These are phyloP conservation scores for Gardenia jasminoides DNA, from an alignment of 257 asterid species.

Conservation along the genomic window DNA sequence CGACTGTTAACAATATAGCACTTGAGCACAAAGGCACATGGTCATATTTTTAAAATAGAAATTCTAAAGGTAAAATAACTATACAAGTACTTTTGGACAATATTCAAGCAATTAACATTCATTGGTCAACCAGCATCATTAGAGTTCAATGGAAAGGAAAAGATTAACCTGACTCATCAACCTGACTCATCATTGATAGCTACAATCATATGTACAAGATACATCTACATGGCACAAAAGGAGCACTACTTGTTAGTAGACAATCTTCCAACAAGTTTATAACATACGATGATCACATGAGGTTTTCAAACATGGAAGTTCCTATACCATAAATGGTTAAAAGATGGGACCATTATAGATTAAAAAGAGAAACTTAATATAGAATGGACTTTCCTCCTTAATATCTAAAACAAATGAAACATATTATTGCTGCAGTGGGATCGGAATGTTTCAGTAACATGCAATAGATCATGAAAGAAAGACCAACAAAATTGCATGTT, in stretches of 20 bases:
- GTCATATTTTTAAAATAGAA: neutral
- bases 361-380: too few species aligned
- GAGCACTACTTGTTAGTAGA: too few species aligned
- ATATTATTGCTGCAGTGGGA: neutral
- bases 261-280: too few species aligned
- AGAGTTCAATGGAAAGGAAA: neutral
- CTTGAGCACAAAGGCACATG: neutral
- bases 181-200: too few species aligned
- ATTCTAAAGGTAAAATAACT: neutral
- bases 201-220: too few species aligned
- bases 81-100: neutral
- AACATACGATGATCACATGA: too few species aligned
- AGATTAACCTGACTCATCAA: neutral
- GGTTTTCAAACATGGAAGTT: too few species aligned
- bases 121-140: neutral
- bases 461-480: neutral
- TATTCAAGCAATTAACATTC: neutral
- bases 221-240: too few species aligned
- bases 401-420: neutral
- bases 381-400: too few species aligned
- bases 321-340: too few species aligned
- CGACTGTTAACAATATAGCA: neutral
- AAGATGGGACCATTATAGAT: too few species aligned
- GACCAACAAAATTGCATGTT: neutral
- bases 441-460: neutral